phyloP scores from a whole-genome alignment of 129 eudicot genomes.

The Glebionis coronaria region DNA sequence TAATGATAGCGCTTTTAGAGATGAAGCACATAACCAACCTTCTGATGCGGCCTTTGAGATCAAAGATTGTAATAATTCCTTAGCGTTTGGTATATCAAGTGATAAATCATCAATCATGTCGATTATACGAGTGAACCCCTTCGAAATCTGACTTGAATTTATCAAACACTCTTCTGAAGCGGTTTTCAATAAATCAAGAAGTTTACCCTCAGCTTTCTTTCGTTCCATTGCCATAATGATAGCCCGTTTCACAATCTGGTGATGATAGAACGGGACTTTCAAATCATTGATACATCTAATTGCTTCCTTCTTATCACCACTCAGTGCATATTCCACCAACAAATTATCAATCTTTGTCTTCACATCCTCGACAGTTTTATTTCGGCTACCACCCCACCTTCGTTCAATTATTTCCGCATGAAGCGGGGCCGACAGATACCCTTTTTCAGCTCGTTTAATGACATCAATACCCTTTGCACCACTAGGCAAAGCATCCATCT shows the following conservation, averaged over 20 bases:
- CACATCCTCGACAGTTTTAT: slow-evolving; percentile 77
- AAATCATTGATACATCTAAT: slow-evolving; percentile 75
- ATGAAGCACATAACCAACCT: slow-evolving; percentile 90
- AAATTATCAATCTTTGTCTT: slow-evolving; percentile 58
- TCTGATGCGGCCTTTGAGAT: slow-evolving; percentile 89
- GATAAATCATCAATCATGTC: slow-evolving; percentile 83
- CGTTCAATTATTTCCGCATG: slow-evolving; percentile 80
- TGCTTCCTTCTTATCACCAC: slow-evolving; percentile 86
- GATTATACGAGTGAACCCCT: slow-evolving; percentile 68
- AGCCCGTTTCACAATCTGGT: slow-evolving; percentile 78
- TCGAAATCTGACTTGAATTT: slow-evolving; percentile 83
- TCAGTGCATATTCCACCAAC: slow-evolving; percentile 60
- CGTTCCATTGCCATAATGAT: slow-evolving; percentile 88
- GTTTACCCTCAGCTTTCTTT: slow-evolving; percentile 47
- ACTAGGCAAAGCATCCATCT: slow-evolving; percentile 40
- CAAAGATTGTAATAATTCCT: slow-evolving; percentile 55
- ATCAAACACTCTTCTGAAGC: slow-evolving; percentile 74
- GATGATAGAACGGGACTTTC: slow-evolving; percentile 83
- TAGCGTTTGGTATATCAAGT: slow-evolving; percentile 88
- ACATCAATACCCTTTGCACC: slow-evolving; percentile 76
- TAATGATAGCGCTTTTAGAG: slow-evolving; percentile 48
- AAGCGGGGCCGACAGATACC: slow-evolving; percentile 81
- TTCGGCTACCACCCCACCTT: slow-evolving; percentile 81
- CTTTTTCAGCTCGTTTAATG: slow-evolving; percentile 74
- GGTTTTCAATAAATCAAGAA: slow-evolving; percentile 59